Conservation (phyloP, 148 eudicot genomes). For the Vaccinium corymbosum region DNA sequence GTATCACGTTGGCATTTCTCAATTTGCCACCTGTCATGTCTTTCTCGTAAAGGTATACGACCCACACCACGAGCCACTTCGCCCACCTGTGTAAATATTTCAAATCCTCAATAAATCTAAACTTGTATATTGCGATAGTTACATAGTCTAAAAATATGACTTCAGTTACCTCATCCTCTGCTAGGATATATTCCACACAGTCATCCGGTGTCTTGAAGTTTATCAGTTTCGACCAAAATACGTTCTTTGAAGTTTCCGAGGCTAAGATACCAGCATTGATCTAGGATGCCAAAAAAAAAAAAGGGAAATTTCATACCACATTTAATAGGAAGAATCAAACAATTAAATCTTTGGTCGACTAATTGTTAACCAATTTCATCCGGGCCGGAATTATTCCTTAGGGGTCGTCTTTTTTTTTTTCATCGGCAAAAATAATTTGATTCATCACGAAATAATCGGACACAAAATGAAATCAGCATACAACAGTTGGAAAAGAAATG, state of each 20-base stretch:
- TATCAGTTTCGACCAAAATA: background rate
- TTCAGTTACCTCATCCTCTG: background rate
- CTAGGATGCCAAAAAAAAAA: background rate
- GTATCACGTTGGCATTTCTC: background rate
- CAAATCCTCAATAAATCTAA: background rate
- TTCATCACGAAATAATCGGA: no score
- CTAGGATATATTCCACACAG: background rate
- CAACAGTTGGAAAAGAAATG: no score
- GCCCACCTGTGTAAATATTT: background rate
- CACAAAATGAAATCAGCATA: no score
- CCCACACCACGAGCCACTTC: background rate
- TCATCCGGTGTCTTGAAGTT: background rate
- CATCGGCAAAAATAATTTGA: no score
- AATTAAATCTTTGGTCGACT: no score
- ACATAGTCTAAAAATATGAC: background rate
- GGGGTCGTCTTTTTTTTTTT: no score
- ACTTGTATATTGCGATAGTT: background rate
- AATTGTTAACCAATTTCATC: no score
- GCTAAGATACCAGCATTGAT: background rate
- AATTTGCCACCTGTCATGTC: background rate
- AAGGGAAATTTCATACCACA: background rate
- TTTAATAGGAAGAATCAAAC: background rate
- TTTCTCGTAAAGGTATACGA: background rate
- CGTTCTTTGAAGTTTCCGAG: background rate
- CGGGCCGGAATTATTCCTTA: no score